Conservation (phyloP, 129 eudicot genomes). For the Silybum marianum region DNA sequence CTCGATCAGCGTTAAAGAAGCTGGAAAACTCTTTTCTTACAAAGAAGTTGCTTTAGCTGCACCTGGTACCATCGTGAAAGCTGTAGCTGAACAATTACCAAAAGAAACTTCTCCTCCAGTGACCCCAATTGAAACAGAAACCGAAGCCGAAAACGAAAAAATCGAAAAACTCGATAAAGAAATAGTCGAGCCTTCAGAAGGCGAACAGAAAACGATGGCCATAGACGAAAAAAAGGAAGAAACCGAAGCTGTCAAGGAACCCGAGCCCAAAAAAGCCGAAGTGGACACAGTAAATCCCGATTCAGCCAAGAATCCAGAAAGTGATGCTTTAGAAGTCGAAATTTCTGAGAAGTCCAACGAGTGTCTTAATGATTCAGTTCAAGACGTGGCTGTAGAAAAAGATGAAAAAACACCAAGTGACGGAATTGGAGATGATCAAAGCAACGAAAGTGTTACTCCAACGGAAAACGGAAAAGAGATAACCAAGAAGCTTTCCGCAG, state of each 20-base stretch:
- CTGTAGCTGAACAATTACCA: slow-evolving; percentile 67
- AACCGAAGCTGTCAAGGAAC: slow-evolving; percentile 17
- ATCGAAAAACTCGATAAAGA: slow-evolving; percentile 28
- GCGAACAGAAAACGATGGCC: slow-evolving; percentile 22
- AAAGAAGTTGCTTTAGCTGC: slow-evolving; percentile 97
- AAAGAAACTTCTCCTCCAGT: slow-evolving; percentile 43
- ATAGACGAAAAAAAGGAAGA: slow-evolving; percentile 27
- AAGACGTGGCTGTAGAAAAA: slow-evolving; percentile 32
- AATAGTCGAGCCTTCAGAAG: slow-evolving; percentile 35
- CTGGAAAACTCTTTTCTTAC: slow-evolving; percentile 90
- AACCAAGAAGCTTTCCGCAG: slow-evolving; percentile 86
- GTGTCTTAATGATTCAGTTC: slow-evolving; percentile 20
- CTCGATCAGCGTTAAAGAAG: slow-evolving; percentile 65
- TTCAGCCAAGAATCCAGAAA: slow-evolving; percentile 33
- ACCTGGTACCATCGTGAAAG: slow-evolving; percentile 92
- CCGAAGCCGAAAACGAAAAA: slow-evolving; percentile 37
- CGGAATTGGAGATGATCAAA: slow-evolving; percentile 25
- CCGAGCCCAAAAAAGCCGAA: slow-evolving; percentile 4
- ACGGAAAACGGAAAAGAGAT: slow-evolving; percentile 63
- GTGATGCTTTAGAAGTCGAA: slow-evolving; percentile 16
- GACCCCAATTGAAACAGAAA: slow-evolving; percentile 25
- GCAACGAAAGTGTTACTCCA: slow-evolving; percentile 13
- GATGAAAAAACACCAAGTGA: slow-evolving; percentile 38
- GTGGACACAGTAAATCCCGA: slow-evolving; percentile 21
- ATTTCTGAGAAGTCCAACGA: slow-evolving; percentile 11